Percentiles rank a stretch among this genome's conserved stretches.
These are phyloP conservation scores for Malassezia slooffiae DNA, from an alignment of 1,284 basidiomycete species.

Conservation along the genomic window DNA sequence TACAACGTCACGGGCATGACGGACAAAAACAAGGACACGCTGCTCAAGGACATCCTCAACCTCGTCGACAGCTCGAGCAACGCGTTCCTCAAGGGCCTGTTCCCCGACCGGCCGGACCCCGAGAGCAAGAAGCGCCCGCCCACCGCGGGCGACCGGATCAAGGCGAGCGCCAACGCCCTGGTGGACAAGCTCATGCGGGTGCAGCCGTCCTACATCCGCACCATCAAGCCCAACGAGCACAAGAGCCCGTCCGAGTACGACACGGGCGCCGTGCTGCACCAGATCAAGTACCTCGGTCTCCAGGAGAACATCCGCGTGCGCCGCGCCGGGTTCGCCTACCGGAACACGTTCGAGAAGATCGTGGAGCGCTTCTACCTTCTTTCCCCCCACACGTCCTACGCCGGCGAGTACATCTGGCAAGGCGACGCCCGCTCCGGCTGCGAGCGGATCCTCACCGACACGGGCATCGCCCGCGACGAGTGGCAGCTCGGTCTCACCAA, in stretches of 20 bases:
- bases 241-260: constrained; percentile 87
- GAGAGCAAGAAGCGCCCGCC: constrained; percentile 96
- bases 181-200: constrained; percentile 93
- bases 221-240: constrained; percentile 98
- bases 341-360: constrained; percentile 97
- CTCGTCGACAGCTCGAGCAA: constrained; percentile 57
- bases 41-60: constrained; percentile 88
- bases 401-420: constrained; percentile 95
- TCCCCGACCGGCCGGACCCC: constrained; percentile 89
- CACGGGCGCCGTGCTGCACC: constrained; percentile 84
- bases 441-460: constrained; percentile 82
- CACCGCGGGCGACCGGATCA: constrained; percentile 95
- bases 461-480: constrained; percentile 87
- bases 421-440: constrained; percentile 85
- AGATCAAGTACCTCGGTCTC: constrained; percentile 96
- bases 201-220: constrained; percentile 95
- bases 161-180: constrained; percentile 74
- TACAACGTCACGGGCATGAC: constrained; percentile 98
- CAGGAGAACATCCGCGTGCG: constrained; percentile 98
- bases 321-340: constrained; percentile 91
- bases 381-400: constrained; percentile 89
- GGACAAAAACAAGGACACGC: constrained; percentile 97
- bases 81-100: constrained; percentile 66
- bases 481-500: constrained; percentile 99
- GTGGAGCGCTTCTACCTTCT: constrained; percentile 80